Percentiles rank a stretch among this genome's conserved stretches.
Evolutionary conservation across 2,329 filamentous ascomycete species (phyloP).

Genomic region (Pseudocercospora crystallina): DNA sequence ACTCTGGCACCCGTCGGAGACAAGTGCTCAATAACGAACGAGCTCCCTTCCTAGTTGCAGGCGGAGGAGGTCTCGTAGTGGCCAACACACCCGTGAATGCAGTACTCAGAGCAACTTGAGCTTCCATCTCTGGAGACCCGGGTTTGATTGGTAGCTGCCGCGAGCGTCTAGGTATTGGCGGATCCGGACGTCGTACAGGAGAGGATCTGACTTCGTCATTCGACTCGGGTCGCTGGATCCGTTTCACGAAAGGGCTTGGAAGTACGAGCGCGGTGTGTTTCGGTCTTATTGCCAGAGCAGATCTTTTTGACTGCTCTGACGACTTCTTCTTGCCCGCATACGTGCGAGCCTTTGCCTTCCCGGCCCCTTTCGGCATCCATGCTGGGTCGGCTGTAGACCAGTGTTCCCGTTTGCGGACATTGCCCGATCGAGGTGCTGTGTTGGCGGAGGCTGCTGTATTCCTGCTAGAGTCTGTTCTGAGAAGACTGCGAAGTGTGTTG

Average conservation of each 20-base stretch:
- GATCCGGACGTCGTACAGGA: background rate
- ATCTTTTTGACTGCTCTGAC: background rate
- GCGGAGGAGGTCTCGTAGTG: background rate
- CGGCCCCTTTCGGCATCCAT: constrained; percentile 18
- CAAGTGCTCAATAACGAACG: constrained; percentile 41
- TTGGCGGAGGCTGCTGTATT: background rate
- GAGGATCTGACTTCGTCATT: background rate
- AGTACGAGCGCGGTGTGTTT: background rate
- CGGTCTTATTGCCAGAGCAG: background rate
- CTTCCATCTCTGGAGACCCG: constrained; percentile 1
- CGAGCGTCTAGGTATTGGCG: background rate
- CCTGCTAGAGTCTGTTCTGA: constrained; percentile 2
- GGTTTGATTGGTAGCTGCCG: constrained; percentile 10
- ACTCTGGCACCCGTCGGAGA: constrained; percentile 41
- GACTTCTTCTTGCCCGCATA: constrained; percentile 13
- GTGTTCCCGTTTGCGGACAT: constrained; percentile 5
- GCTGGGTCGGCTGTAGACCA: constrained; percentile 18
- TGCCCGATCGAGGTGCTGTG: background rate
- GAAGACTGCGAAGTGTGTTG: constrained; percentile 14
- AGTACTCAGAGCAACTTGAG: constrained; percentile 2
- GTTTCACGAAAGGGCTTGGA: constrained; percentile 21
- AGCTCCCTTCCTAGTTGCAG: constrained; percentile 32
- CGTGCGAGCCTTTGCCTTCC: constrained; percentile 9
- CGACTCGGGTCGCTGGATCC: background rate
- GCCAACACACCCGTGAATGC: constrained; percentile 5